These are phyloP conservation scores for Trichosanthes cucumerina DNA, from an alignment of 306 rosid species.

Conservation along the genomic window DNA sequence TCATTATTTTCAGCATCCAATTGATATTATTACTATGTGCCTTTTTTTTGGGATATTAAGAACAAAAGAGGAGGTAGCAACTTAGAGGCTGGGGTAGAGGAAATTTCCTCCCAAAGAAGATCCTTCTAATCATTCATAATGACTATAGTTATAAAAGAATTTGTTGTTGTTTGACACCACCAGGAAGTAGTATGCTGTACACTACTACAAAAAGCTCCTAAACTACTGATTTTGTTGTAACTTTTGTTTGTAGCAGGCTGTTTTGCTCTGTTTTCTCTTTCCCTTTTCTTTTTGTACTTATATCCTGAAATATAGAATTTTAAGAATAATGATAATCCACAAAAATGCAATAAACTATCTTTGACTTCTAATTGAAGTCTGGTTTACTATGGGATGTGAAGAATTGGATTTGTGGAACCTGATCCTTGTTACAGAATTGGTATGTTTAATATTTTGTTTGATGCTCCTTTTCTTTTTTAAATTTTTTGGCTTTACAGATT, in stretches of 20 bases:
- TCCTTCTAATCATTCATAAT: background rate
- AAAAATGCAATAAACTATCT: background rate
- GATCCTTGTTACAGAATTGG: background rate
- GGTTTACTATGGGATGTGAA: background rate
- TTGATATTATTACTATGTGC: background rate
- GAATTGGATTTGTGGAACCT: background rate
- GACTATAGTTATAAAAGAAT: too few relatives aligned
- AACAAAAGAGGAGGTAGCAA: background rate
- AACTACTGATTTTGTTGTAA: background rate
- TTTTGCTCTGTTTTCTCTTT: background rate
- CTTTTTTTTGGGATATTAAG: background rate
- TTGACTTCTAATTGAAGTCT: background rate
- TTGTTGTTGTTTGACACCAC: too few relatives aligned
- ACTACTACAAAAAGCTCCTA: background rate
- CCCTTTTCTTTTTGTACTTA: background rate
- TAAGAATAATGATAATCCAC: background rate
- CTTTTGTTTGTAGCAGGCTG: background rate
- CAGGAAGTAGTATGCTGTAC: background rate
- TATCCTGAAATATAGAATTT: background rate
- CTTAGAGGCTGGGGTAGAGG: background rate
- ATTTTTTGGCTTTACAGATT: slow-evolving; percentile 54
- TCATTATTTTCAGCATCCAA: background rate
- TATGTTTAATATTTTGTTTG: background rate
- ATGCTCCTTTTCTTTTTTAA: background rate
- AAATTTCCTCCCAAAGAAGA: background rate